Percentiles rank a stretch among this genome's conserved stretches.
Conservation (phyloP, 2,329 filamentous ascomycete species). For the Hypoxylon sp. region DNA sequence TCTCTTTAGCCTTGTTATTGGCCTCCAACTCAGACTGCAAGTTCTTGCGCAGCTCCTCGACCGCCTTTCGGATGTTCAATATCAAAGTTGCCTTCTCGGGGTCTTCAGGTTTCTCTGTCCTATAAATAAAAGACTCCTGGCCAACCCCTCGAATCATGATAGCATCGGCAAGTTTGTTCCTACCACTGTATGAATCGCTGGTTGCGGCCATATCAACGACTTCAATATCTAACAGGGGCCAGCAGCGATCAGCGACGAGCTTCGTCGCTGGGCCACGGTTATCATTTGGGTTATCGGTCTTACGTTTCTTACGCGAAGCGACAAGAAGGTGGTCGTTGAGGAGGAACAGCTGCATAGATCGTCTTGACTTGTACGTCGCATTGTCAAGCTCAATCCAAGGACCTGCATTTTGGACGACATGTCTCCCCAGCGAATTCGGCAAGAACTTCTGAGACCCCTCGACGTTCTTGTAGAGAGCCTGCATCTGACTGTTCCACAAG, state of each 20-base stretch:
- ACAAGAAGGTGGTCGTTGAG: constrained; percentile 95
- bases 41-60: constrained; percentile 90
- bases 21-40: constrained; percentile 89
- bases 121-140: constrained; percentile 93
- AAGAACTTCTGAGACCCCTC: constrained; percentile 98
- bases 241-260: constrained; percentile 93
- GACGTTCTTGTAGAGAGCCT: constrained; percentile 95
- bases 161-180: constrained; percentile 81
- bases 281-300: constrained; percentile 74
- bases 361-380: constrained; percentile 92
- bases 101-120: constrained; percentile 84
- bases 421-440: constrained; percentile 89
- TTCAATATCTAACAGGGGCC: constrained; percentile 92
- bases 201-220: constrained; percentile 86
- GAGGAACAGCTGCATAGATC: constrained; percentile 90
- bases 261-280: constrained; percentile 73
- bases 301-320: constrained; percentile 92
- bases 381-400: constrained; percentile 97
- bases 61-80: constrained; percentile 90
- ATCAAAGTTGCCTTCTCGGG: constrained; percentile 84
- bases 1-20: constrained; percentile 85
- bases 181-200: constrained; percentile 67
- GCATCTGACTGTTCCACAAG: constrained; percentile 77
- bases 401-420: constrained; percentile 92
- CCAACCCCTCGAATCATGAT: constrained; percentile 90